Conservation (phyloP, 306 rosid genomes). For the Prunus mongolica region DNA sequence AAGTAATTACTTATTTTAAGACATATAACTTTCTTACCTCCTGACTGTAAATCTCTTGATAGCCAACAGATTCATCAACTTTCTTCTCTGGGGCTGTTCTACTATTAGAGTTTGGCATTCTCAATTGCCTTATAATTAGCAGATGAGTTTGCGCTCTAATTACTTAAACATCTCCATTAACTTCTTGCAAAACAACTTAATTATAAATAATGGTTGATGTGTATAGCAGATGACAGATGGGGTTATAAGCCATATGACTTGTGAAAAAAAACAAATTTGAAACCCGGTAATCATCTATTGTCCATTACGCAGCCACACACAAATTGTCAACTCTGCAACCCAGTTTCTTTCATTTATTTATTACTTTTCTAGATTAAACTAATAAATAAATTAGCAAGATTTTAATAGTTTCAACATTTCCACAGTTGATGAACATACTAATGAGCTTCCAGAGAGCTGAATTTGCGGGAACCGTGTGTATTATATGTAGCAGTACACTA, state of each 20-base stretch:
- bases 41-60: conserved; percentile 14
- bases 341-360: conserved; percentile 8
- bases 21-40: conserved; percentile 16
- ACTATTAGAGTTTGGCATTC: conserved; percentile 28
- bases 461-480: background rate
- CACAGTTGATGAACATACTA: conserved; percentile 21
- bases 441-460: conserved; percentile 23
- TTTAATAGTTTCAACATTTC: conserved; percentile 20
- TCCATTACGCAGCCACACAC: conserved; percentile 34
- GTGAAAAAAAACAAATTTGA: conserved; percentile 19
- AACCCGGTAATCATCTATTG: conserved; percentile 24
- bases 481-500: background rate
- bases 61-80: conserved; percentile 21
- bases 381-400: conserved; percentile 4
- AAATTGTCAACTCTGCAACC: conserved; percentile 57
- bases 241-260: conserved; percentile 15
- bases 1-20: background rate
- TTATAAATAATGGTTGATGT: too few species aligned
- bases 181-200: conserved; percentile 13
- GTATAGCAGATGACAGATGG: background rate
- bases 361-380: background rate
- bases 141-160: background rate
- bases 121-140: conserved; percentile 12
- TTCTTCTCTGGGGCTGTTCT: conserved; percentile 25
- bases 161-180: background rate